Evolutionary conservation across 176 grass and related monocot genomes (phyloP), one percentile per base, ranked within the genome.

Genomic region (Poa pratensis): DNA sequence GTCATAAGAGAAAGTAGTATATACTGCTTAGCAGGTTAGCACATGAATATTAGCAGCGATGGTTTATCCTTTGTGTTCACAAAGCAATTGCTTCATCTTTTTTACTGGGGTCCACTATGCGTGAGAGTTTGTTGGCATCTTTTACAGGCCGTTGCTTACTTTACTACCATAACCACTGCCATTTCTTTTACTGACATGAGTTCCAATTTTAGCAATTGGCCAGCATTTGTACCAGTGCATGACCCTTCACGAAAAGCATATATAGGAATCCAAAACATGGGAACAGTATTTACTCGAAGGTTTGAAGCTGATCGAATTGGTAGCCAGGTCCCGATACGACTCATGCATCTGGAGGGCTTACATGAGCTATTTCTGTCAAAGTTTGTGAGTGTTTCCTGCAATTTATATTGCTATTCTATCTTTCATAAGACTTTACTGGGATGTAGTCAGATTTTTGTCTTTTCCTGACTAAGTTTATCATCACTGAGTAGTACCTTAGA

Each of bases 261-360:
- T 83, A 95, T 94, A 42, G 96, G 96, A 65, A 98, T 98, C 66
- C 96, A 98, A 89, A 98, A 98, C 87, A 79, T 94, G 87, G 96
- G 93, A 70, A 86, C 91, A 58, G 89, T 90, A 73, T 98, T 95
- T 88, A 98, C 96, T 71, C 85, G 96, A 90, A 92, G 96, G 82
- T 98, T 95, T 90, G 96, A 98, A 92, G 93, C 91, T 78, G 96
- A 98, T 66, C 87, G 93, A 74, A 95, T 95, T 89, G 93, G 93
- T 89, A 98, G 89, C 83, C 96, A 98, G 61, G 93, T 98, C 61
- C 96, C 96, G 20, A 88, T 95, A 89, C 85, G 86, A 69, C 84
- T 98, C 18, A 98, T 98, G 93, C 96, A 95, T 95, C 69, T 98
- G 83, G 96, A 98, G 84, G 96, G 96, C 59, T 84, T 98, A 86